A percentile compares a stretch with the other conserved stretches of the same genome.
These are phyloP conservation scores for Sporisorium sorghi DNA, from an alignment of 1,284 basidiomycete genomes.

Conservation along the genomic window DNA sequence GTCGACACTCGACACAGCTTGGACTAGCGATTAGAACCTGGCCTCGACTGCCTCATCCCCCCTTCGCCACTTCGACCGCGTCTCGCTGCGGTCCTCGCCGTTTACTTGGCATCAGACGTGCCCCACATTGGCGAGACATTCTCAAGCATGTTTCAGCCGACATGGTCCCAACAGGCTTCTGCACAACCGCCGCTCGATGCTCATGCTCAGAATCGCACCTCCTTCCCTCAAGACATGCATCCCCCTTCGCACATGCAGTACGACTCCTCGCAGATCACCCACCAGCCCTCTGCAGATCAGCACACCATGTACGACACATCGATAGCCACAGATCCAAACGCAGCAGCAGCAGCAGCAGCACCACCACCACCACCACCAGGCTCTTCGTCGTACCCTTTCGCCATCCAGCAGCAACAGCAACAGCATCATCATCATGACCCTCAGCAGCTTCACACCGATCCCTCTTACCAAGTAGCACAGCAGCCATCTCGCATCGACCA, in stretches of 20 bases:
- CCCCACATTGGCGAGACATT: not conserved
- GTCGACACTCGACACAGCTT: not conserved
- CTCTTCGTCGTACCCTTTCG: conserved; percentile 13
- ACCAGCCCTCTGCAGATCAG: conserved; percentile 10
- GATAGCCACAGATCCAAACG: conserved; percentile 7
- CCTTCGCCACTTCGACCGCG: not conserved
- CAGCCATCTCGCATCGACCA: conserved; percentile 6
- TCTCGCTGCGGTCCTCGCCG: too few relatives aligned
- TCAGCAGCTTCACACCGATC: conserved; percentile 6
- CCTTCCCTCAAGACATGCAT: conserved; percentile 13
- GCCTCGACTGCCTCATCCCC: not conserved
- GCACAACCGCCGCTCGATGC: conserved; percentile 19
- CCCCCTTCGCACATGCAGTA: conserved; percentile 14
- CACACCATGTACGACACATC: conserved; percentile 17
- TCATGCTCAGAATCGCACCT: conserved; percentile 9
- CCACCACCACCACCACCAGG: conserved; percentile 19
- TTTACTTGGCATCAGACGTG: too few relatives aligned
- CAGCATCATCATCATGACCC: conserved; percentile 8
- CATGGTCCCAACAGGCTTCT: conserved; percentile 41
- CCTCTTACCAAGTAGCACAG: not conserved
- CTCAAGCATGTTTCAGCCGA: conserved; percentile 43
- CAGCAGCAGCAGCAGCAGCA: too few relatives aligned
- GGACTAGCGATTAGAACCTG: conserved; percentile 1
- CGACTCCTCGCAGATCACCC: conserved; percentile 10
- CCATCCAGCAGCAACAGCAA: conserved; percentile 23